A percentile compares a stretch with the other conserved stretches of the same genome.
These are phyloP conservation scores for Cryphonectria radicalis DNA, from an alignment of 2,329 filamentous ascomycete species.

Conservation along the genomic window DNA sequence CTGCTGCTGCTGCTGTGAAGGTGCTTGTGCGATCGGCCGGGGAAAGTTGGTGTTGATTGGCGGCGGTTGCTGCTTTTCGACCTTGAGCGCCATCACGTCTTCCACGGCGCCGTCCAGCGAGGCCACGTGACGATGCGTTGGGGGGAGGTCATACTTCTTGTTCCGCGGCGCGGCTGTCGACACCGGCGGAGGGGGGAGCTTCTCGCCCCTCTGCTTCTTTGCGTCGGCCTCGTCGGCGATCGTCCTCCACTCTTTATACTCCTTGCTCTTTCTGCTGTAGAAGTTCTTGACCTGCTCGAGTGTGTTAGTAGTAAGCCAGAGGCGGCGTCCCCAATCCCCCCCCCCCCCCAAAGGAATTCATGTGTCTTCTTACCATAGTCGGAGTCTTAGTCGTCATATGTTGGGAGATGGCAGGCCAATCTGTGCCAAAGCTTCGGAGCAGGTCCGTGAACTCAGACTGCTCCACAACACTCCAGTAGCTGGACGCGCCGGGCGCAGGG, in stretches of 20 bases:
- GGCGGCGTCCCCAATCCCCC: no score
- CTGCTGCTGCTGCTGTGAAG: constrained; percentile 34
- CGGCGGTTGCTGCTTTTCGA: constrained; percentile 42
- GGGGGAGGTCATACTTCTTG: constrained; percentile 53
- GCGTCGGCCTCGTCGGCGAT: constrained; percentile 65
- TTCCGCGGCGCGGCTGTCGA: constrained; percentile 57
- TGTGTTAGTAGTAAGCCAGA: constrained; percentile 15
- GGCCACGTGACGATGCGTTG: constrained; percentile 42
- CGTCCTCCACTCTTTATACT: constrained; percentile 63
- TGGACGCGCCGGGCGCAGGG: constrained; percentile 65
- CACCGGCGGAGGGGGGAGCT: constrained; percentile 62
- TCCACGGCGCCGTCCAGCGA: constrained; percentile 50
- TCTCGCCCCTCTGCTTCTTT: constrained; percentile 60
- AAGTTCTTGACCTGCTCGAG: constrained; percentile 67
- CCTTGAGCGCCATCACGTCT: constrained; percentile 51
- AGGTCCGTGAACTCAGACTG: constrained; percentile 75
- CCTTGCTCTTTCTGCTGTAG: constrained; percentile 58
- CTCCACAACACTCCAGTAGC: constrained; percentile 88
- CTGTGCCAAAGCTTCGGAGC: constrained; percentile 75
- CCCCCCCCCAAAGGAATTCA: no score
- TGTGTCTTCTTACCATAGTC: constrained; percentile 67
- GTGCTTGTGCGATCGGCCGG: constrained; percentile 41
- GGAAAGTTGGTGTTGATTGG: constrained; percentile 37
- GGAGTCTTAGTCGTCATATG: constrained; percentile 85
- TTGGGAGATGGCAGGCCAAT: constrained; percentile 75